Evolutionary conservation across 2,329 filamentous ascomycete species (phyloP).

Genomic region (Penicillium sumatraense): DNA sequence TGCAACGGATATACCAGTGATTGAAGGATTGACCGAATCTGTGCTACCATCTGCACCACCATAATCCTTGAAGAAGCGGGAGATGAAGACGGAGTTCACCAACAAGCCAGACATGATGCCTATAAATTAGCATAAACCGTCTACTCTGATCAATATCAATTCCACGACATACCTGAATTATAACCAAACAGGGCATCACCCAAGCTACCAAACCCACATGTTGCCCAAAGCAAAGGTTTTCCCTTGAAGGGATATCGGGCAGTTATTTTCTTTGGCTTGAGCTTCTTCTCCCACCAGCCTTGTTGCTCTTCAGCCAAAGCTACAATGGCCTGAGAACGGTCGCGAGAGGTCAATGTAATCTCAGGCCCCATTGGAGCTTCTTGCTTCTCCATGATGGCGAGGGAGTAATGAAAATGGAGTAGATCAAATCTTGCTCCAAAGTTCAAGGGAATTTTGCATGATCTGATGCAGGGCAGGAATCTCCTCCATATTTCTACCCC

Average conservation of each 20-base stretch:
- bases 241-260: slow-evolving; percentile 46
- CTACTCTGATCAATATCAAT: not conserved
- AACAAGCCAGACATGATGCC: slow-evolving; percentile 48
- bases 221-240: slow-evolving; percentile 39
- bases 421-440: no score
- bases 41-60: slow-evolving; percentile 41
- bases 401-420: not conserved
- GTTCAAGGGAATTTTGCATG: no score
- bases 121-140: slow-evolving; percentile 17
- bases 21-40: slow-evolving; percentile 37
- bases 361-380: slow-evolving; percentile 1
- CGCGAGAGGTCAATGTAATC: slow-evolving; percentile 22
- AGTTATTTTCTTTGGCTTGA: slow-evolving; percentile 43
- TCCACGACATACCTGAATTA: slow-evolving; percentile 41
- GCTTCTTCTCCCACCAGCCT: slow-evolving; percentile 39
- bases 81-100: slow-evolving; percentile 46
- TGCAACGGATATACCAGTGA: slow-evolving; percentile 44
- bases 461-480: not conserved
- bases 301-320: slow-evolving; percentile 27
- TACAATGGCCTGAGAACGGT: slow-evolving; percentile 29
- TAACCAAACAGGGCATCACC: slow-evolving; percentile 50
- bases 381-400: slow-evolving; percentile 3
- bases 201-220: slow-evolving; percentile 46
- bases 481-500: slow-evolving; percentile 29
- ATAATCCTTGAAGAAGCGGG: slow-evolving; percentile 44